phyloP scores from a whole-genome alignment of 495 filamentous ascomycete species.

The Penicillium atrosanguineum region DNA sequence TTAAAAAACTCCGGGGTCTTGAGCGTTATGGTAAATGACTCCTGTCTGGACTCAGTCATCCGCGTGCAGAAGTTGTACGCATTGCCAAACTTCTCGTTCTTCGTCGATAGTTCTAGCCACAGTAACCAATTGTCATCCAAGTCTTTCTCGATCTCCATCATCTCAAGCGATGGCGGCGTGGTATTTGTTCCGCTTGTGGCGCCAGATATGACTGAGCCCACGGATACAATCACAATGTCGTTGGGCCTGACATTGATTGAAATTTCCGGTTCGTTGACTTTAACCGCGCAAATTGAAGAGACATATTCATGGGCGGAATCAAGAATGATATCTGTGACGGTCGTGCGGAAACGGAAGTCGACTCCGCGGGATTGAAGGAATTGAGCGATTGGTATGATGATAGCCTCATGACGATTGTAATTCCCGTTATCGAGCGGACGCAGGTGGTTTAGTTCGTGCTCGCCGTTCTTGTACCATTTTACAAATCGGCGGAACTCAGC shows the following conservation, averaged over 20 bases:
- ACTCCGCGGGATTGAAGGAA: constrained; percentile 2
- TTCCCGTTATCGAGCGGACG: neutral
- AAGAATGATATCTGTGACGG: constrained; percentile 2
- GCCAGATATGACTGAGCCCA: neutral
- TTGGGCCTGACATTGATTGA: neutral
- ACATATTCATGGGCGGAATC: neutral
- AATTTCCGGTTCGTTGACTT: neutral
- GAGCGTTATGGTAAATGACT: constrained; percentile 42
- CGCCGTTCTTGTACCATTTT: constrained; percentile 1
- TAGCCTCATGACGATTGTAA: neutral
- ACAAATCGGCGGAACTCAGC: neutral
- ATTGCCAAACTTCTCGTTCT: constrained; percentile 34
- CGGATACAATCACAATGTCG: constrained; percentile 5
- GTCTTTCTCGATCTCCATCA: neutral
- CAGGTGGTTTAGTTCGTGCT: neutral
- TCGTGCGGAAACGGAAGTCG: constrained; percentile 1
- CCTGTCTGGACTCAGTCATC: constrained; percentile 31
- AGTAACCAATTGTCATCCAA: constrained; percentile 21
- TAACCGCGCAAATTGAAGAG: neutral
- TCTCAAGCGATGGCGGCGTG: neutral
- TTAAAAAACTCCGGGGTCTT: constrained; percentile 29
- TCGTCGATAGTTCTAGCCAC: constrained; percentile 27
- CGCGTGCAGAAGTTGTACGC: constrained; percentile 41
- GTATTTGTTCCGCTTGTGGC: neutral
- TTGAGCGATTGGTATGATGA: constrained; percentile 2